Evolutionary conservation across 257 asterid genomes (phyloP).

Genomic region (Solanum virginianum): DNA sequence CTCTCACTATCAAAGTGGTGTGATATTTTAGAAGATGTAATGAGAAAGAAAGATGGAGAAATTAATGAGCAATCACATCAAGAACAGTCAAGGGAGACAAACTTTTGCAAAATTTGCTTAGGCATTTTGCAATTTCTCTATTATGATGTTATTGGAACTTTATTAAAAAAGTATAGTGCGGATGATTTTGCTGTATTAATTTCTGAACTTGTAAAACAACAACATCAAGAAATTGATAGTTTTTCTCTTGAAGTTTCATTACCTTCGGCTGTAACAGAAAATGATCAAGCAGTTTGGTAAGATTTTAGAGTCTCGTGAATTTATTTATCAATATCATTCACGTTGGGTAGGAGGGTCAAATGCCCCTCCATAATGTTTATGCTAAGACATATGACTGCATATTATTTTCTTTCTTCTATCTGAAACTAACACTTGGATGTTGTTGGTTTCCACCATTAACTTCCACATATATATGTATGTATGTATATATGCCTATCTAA

Average conservation of each 20-base stretch:
- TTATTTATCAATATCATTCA: background rate
- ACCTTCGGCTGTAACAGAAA: constrained; percentile 51
- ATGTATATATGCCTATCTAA: background rate
- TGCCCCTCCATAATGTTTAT: background rate
- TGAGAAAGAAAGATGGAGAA: constrained; percentile 16
- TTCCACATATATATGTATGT: background rate
- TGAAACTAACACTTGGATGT: background rate
- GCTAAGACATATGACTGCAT: background rate
- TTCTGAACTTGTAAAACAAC: constrained; percentile 41
- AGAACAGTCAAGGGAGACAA: constrained; percentile 17
- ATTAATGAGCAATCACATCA: constrained; percentile 1
- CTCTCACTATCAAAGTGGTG: constrained; percentile 17
- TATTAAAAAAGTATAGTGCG: constrained; percentile 36
- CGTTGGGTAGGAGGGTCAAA: background rate
- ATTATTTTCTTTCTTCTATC: background rate
- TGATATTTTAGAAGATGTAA: constrained; percentile 26
- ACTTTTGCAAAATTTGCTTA: constrained; percentile 52
- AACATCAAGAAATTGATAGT: constrained; percentile 33
- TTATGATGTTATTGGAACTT: constrained; percentile 25
- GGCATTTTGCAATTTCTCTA: constrained; percentile 66
- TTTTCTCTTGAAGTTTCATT: constrained; percentile 69
- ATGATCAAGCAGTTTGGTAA: constrained; percentile 63
- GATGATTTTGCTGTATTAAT: constrained; percentile 37
- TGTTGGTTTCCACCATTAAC: background rate
- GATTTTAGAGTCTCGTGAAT: constrained; percentile 11